These are phyloP conservation scores for Apiotrichum brassicae DNA, from an alignment of 1,284 basidiomycete species.

Conservation along the genomic window DNA sequence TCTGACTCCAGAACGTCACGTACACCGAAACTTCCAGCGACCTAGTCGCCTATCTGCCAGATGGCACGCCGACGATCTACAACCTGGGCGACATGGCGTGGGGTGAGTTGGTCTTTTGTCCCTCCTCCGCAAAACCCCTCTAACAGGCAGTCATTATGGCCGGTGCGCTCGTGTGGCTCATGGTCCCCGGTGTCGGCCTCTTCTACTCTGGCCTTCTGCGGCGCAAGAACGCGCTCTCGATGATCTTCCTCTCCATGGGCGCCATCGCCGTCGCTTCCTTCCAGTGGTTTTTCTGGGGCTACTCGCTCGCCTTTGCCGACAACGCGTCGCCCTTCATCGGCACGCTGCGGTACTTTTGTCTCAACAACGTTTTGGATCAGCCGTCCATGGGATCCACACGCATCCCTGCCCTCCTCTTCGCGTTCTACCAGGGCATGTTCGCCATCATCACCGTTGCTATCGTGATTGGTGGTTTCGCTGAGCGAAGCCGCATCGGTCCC, in stretches of 20 bases:
- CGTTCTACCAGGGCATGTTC: conserved; percentile 57
- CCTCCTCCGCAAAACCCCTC: no score
- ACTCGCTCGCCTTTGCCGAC: conserved; percentile 50
- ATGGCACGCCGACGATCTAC: conserved; percentile 45
- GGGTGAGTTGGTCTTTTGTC: no score
- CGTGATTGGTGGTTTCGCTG: conserved; percentile 85
- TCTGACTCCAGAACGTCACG: conserved; percentile 30
- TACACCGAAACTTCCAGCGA: conserved; percentile 36
- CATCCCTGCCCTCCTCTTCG: conserved; percentile 79
- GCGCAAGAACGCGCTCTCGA: conserved; percentile 85
- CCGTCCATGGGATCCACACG: conserved; percentile 63
- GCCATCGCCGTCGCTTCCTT: conserved; percentile 63
- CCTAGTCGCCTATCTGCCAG: conserved; percentile 42
- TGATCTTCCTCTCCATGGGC: conserved; percentile 80
- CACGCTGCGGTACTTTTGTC: conserved; percentile 64
- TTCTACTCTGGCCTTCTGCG: conserved; percentile 80
- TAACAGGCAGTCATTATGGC: conserved; percentile 54
- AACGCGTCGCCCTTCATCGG: conserved; percentile 49
- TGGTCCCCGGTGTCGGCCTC: conserved; percentile 72
- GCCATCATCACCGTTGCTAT: conserved; percentile 56
- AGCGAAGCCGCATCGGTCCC: conserved; percentile 81
- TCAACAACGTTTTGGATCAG: conserved; percentile 70
- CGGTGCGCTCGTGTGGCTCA: conserved; percentile 71
- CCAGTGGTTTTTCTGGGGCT: conserved; percentile 50
- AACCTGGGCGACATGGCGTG: conserved; percentile 55